Conservation (phyloP, 345 rosid species). For the Salix arbutifolia region DNA sequence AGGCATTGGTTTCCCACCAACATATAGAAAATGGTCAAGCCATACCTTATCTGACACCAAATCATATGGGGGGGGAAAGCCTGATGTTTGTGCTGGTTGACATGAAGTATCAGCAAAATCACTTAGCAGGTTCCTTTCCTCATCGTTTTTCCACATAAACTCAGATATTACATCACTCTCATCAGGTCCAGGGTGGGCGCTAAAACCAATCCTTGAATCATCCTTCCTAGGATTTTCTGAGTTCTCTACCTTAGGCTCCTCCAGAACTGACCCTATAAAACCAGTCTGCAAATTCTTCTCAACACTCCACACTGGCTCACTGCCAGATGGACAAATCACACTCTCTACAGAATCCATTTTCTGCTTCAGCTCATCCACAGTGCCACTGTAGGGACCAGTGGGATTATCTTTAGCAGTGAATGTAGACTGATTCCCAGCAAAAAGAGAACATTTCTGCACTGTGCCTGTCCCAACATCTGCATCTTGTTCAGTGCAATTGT, state of each 20-base stretch:
- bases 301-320: constrained; percentile 11
- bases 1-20: background rate
- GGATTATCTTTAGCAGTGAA: constrained; percentile 11
- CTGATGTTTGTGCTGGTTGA: constrained; percentile 28
- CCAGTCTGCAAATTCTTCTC: constrained; percentile 21
- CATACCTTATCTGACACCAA: constrained; percentile 40
- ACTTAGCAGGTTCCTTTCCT: constrained; percentile 24
- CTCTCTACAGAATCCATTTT: constrained; percentile 25
- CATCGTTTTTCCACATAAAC: constrained; percentile 39
- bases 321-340: constrained; percentile 15
- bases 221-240: constrained; percentile 24
- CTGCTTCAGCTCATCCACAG: constrained; percentile 25
- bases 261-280: constrained; percentile 18
- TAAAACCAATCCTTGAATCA: constrained; percentile 22
- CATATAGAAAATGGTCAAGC: background rate
- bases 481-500: constrained; percentile 11
- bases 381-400: constrained; percentile 11
- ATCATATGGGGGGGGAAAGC: constrained; percentile 31
- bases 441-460: constrained; percentile 11
- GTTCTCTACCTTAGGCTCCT: constrained; percentile 15
- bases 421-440: constrained; percentile 6
- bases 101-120: constrained; percentile 34
- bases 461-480: constrained; percentile 14
- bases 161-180: constrained; percentile 26
- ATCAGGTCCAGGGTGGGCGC: constrained; percentile 15